Evolutionary conservation across 2,329 filamentous ascomycete species (phyloP).

Genomic region (Grosmannia penicillata): DNA sequence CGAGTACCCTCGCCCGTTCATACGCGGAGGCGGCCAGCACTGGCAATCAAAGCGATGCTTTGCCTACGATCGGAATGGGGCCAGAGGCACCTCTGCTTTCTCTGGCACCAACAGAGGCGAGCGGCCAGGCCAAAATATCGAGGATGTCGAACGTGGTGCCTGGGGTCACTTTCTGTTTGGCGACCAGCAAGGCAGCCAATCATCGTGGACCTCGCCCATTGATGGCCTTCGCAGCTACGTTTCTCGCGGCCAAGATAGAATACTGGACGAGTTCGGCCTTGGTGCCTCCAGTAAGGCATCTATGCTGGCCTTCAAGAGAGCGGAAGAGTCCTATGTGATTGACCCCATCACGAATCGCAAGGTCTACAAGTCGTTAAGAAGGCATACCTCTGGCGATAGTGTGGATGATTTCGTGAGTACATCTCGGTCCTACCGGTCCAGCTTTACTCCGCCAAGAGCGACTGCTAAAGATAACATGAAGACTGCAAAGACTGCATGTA

Average conservation of each 20-base stretch:
- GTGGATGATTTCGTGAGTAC: constrained; percentile 15
- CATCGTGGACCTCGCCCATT: constrained; percentile 17
- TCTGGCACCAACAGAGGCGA: constrained; percentile 20
- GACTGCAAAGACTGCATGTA: too few species aligned
- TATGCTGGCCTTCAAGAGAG: neutral
- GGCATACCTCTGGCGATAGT: constrained; percentile 9
- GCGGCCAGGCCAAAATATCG: constrained; percentile 25
- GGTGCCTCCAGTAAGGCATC: constrained; percentile 9
- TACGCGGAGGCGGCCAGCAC: constrained; percentile 25
- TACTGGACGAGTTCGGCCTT: constrained; percentile 5
- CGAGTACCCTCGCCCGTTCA: constrained; percentile 21
- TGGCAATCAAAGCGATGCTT: constrained; percentile 17
- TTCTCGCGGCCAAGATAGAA: constrained; percentile 9
- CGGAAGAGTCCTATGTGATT: constrained; percentile 26
- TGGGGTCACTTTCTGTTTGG: constrained; percentile 28
- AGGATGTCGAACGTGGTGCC: constrained; percentile 28
- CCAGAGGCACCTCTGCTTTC: constrained; percentile 19
- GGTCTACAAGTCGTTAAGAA: constrained; percentile 17
- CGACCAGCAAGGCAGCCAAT: constrained; percentile 12
- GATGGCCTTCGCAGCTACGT: constrained; percentile 21
- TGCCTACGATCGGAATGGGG: constrained; percentile 11
- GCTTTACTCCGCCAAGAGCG: constrained; percentile 13
- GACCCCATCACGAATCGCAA: constrained; percentile 47
- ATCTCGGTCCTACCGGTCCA: constrained; percentile 20
- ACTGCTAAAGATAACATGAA: neutral